These are phyloP conservation scores for Zangia roseola DNA, from an alignment of 768 basidiomycete species.

Conservation along the genomic window DNA sequence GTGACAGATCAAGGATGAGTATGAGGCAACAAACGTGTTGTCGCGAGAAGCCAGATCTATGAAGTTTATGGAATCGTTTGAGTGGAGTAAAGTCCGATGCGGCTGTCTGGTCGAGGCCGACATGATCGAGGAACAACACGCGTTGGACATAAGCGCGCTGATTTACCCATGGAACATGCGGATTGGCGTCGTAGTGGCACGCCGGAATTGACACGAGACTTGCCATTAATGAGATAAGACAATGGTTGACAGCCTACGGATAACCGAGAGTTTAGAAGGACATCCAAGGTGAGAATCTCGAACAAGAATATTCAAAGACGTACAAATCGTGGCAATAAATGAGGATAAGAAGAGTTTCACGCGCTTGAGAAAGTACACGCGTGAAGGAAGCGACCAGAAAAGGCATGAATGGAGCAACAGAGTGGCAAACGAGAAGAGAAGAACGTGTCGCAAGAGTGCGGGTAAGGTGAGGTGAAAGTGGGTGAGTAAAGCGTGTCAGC, in stretches of 20 bases:
- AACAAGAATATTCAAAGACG: slow-evolving; percentile 30
- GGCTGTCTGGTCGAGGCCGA: slow-evolving; percentile 52
- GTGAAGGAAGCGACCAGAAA: slow-evolving; percentile 48
- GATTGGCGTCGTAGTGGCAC: slow-evolving; percentile 31
- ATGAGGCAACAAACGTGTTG: slow-evolving; percentile 69
- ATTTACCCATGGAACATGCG: slow-evolving; percentile 40
- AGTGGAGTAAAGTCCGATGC: slow-evolving; percentile 70
- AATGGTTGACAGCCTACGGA: slow-evolving; percentile 17
- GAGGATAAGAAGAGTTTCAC: slow-evolving; percentile 28
- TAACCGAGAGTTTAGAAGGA: slow-evolving; percentile 26
- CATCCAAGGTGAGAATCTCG: slow-evolving; percentile 27
- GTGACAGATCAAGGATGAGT: slow-evolving; percentile 69
- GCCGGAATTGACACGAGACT: slow-evolving; percentile 30
- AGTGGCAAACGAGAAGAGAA: slow-evolving; percentile 47
- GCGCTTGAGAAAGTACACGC: slow-evolving; percentile 28
- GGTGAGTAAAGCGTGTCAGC: slow-evolving; percentile 53
- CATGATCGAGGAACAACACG: slow-evolving; percentile 71
- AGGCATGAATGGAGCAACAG: slow-evolving; percentile 55
- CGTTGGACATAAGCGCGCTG: slow-evolving; percentile 54
- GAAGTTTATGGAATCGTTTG: slow-evolving; percentile 54
- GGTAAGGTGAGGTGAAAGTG: slow-evolving; percentile 50
- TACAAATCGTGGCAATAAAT: slow-evolving; percentile 29
- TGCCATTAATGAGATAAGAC: slow-evolving; percentile 20
- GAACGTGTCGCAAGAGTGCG: slow-evolving; percentile 67
- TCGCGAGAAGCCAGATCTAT: slow-evolving; percentile 63